Conservation (phyloP, 148 eudicot species). For the Agrostemma githago region DNA sequence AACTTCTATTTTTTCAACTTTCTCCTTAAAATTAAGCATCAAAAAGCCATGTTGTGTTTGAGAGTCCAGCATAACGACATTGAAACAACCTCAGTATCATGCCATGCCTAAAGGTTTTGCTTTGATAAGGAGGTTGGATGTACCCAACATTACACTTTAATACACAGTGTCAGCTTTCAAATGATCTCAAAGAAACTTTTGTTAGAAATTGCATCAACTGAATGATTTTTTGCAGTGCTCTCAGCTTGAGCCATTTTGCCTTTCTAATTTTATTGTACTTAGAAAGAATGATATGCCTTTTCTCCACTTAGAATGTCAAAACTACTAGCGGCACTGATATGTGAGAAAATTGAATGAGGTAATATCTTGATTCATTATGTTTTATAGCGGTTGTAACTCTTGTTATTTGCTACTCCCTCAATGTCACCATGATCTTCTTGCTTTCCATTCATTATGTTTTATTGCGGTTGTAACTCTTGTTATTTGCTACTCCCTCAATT, state of each 20-base stretch:
- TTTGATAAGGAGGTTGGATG: neutral
- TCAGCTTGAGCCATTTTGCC: neutral
- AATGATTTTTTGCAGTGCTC: neutral
- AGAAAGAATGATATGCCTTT: neutral
- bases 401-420: no score
- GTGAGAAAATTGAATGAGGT: no score
- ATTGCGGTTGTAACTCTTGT: no score
- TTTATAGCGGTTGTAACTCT: no score
- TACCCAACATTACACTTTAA: neutral
- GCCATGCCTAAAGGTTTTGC: neutral
- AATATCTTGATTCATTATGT: no score
- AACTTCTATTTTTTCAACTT: neutral
- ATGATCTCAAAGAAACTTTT: neutral
- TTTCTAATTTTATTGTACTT: neutral
- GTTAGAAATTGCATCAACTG: neutral
- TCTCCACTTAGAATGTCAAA: neutral
- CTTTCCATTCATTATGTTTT: no score
- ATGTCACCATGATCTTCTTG: no score
- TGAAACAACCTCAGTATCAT: neutral
- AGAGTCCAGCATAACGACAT: neutral
- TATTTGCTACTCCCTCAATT: no score
- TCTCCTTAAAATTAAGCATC: neutral
- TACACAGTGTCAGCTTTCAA: neutral
- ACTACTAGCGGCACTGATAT: neutral
- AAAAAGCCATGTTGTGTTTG: neutral